Conservation (phyloP, 495 filamentous ascomycete species). For the Tuber umbilicatum region DNA sequence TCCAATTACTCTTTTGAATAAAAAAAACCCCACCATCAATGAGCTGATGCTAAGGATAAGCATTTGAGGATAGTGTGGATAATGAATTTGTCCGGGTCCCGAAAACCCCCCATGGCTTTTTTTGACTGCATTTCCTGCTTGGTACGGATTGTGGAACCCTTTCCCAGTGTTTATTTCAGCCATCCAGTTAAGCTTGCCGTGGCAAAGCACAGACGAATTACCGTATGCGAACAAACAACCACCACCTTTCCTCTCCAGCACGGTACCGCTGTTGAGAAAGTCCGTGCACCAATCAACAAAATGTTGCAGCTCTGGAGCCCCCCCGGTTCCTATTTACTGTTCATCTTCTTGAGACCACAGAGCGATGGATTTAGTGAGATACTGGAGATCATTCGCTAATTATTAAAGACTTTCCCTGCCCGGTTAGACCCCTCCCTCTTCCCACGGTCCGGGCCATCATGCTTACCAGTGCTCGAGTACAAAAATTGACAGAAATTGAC, state of each 20-base stretch:
- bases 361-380: neutral
- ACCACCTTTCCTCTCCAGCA: constrained; percentile 6
- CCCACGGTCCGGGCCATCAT: constrained; percentile 24
- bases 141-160: neutral
- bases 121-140: neutral
- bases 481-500: constrained; percentile 13
- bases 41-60: neutral
- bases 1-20: neutral
- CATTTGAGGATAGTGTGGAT: neutral
- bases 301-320: neutral
- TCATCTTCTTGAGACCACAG: neutral
- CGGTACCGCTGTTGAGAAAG: constrained; percentile 26
- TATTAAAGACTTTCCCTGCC: constrained; percentile 16
- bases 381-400: constrained; percentile 12
- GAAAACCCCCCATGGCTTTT: constrained; percentile 2
- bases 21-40: neutral
- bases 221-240: constrained; percentile 23
- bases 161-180: neutral
- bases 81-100: constrained; percentile 4
- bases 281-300: constrained; percentile 20
- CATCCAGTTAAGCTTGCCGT: constrained; percentile 18
- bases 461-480: constrained; percentile 14
- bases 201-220: constrained; percentile 24
- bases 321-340: neutral
- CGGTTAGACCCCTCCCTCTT: constrained; percentile 11